phyloP scores from a whole-genome alignment of 2,329 filamentous ascomycete genomes.

The Domatiomyces globalis region DNA sequence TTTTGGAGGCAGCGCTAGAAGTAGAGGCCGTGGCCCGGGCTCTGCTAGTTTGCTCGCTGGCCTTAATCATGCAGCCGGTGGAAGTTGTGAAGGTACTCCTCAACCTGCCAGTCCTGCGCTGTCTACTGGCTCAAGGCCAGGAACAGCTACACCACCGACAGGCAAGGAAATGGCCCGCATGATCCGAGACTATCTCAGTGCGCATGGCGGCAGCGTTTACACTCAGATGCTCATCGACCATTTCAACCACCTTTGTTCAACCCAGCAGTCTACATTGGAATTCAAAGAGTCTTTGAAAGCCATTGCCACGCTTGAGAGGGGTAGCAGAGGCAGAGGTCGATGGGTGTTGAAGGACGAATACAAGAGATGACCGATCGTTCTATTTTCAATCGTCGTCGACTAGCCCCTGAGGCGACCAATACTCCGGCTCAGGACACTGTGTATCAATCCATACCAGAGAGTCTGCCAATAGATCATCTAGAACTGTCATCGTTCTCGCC shows the following conservation, averaged over 20 bases:
- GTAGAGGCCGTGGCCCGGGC: constrained; percentile 18
- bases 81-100: constrained; percentile 9
- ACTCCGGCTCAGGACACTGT: constrained; percentile 75
- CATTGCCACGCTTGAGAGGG: constrained; percentile 57
- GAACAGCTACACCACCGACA: constrained; percentile 24
- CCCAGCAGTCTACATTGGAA: constrained; percentile 52
- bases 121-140: constrained; percentile 13
- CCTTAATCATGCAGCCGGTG: constrained; percentile 41
- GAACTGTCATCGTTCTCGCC: constrained; percentile 70
- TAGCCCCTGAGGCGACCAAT: constrained; percentile 52
- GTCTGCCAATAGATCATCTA: constrained; percentile 78
- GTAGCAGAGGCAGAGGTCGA: constrained; percentile 35
- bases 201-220: constrained; percentile 63
- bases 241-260: constrained; percentile 68
- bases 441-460: constrained; percentile 90
- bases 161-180: constrained; percentile 52
- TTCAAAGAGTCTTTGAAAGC: constrained; percentile 69
- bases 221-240: constrained; percentile 81
- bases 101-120: constrained; percentile 15
- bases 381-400: constrained; percentile 28
- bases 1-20: constrained; percentile 21
- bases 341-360: constrained; percentile 50
- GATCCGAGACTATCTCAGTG: constrained; percentile 65
- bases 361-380: constrained; percentile 11
- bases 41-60: constrained; percentile 41